Evolutionary conservation across 2,329 filamentous ascomycete species (phyloP), one percentile per base, ranked within the genome.

Genomic region (Phialocephala subalpina): DNA sequence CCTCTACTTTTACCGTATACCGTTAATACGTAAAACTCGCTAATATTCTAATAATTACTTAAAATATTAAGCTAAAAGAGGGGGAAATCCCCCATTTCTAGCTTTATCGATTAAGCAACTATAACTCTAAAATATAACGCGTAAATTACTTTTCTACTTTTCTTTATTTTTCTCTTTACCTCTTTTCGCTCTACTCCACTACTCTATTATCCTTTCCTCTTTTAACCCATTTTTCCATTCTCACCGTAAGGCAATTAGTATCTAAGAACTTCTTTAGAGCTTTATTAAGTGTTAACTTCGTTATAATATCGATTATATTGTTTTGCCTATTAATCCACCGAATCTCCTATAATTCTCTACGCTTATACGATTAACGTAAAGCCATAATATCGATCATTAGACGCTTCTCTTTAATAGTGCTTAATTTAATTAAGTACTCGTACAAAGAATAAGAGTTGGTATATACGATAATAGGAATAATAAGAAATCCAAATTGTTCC

Each of bases 341-440:
- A 12, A 75, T 53, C 27, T 73, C 65, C 1, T 33, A 12, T 0
- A 70, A 29, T 27, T 73, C 65, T 0, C 62, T 22, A 0, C 62
- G 27, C 25, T 74, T 65, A 40, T 73, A 73, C 0, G 59, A 67
- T 59, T 73, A 49, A 0, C 67, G 25, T 0, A 74, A 14, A 0
- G 61, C 58, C 49, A 74, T 72, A 14, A 74, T 69, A 52, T 73
- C 64, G 49, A 65, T 65, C 47, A 65, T 56, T 14, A 57, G 18
- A 12, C 61, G 14, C 27, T 63, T 63, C 16, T 73, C 65, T 22
- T 69, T 63, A 0, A 62, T 72, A 0, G 65, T 70, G 1, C 64
- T 57, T 0, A 72, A 45, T 18, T 71, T 73, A 0, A 70, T 40
- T 0, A 73, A 42, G 22, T 47, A 69, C 35, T 72, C 49, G 25